phyloP scores from a whole-genome alignment of 345 rosid genomes.

The Eucalyptus virginea region DNA sequence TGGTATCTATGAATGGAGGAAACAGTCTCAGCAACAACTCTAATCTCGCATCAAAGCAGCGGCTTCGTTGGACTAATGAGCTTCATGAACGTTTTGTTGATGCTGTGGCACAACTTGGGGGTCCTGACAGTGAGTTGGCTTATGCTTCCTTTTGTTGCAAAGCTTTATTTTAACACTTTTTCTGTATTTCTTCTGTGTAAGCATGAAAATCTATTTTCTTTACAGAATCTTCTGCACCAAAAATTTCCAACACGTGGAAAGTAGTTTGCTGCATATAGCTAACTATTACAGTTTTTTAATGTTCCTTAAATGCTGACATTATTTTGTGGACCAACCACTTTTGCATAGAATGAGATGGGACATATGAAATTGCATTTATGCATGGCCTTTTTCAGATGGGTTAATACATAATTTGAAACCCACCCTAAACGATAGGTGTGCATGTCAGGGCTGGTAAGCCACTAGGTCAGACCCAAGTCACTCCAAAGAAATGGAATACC shows the following conservation, averaged over 20 bases:
- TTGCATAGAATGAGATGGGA: neutral
- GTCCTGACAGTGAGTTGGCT: conserved; percentile 79
- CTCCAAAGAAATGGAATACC: neutral
- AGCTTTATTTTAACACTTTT: neutral
- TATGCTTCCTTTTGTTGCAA: neutral
- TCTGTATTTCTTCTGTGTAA: neutral
- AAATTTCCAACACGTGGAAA: neutral
- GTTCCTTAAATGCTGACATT: neutral
- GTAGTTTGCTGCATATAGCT: neutral
- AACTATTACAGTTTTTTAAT: neutral
- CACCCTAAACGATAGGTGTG: neutral
- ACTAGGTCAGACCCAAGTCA: neutral
- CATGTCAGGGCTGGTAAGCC: neutral
- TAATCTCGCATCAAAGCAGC: conserved; percentile 81
- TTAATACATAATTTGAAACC: neutral
- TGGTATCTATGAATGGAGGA: conserved; percentile 58
- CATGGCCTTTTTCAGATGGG: neutral
- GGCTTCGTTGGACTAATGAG: conserved; percentile 19
- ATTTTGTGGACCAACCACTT: neutral
- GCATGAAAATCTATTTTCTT: neutral
- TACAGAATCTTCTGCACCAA: neutral
- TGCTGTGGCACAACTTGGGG: conserved; percentile 95
- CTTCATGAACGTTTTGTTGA: conserved; percentile 92
- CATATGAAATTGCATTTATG: neutral
- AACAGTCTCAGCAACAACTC: conserved; percentile 39